A percentile compares a stretch with the other conserved stretches of the same genome.
phyloP scores from a whole-genome alignment of 2,329 filamentous ascomycete genomes.

The Sordariomycetes sp. region DNA sequence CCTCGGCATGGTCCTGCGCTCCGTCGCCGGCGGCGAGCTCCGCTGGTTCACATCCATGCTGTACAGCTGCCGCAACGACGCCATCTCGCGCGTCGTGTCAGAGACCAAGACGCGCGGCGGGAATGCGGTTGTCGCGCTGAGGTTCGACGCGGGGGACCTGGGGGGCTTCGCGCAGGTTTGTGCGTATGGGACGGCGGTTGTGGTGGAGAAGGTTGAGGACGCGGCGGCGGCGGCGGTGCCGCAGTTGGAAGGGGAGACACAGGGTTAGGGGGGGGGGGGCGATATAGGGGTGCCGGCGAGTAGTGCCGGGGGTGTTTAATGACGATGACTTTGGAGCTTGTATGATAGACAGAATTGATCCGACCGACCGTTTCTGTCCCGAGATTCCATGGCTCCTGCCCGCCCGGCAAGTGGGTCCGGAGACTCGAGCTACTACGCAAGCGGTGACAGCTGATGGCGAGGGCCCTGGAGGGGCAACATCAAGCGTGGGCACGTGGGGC shows the following conservation, averaged over 20 bases:
- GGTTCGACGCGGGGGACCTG: conserved; percentile 42
- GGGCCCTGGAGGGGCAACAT: too few relatives aligned
- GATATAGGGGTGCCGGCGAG: background rate
- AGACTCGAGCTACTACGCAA: too few relatives aligned
- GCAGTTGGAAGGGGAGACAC: background rate
- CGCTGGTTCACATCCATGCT: conserved; percentile 42
- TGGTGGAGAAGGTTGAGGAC: conserved; percentile 42
- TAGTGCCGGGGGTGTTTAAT: background rate
- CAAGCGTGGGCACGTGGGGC: too few relatives aligned
- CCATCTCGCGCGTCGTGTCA: conserved; percentile 38
- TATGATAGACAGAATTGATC: too few relatives aligned
- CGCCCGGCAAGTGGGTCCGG: too few relatives aligned
- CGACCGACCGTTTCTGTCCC: too few relatives aligned
- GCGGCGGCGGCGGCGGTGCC: conserved; percentile 4
- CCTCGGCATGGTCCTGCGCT: conserved; percentile 41
- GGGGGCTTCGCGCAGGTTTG: conserved; percentile 43
- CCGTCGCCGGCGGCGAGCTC: conserved; percentile 44
- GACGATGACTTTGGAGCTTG: background rate
- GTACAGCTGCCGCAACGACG: conserved; percentile 41
- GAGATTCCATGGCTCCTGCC: too few relatives aligned
- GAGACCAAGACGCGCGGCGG: conserved; percentile 44
- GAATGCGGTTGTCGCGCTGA: conserved; percentile 44
- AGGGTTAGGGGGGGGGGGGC: background rate
- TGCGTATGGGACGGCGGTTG: conserved; percentile 45
- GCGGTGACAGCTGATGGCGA: too few relatives aligned